phyloP scores from a whole-genome alignment of 2,329 filamentous ascomycete genomes.

The Fusarium setosum region DNA sequence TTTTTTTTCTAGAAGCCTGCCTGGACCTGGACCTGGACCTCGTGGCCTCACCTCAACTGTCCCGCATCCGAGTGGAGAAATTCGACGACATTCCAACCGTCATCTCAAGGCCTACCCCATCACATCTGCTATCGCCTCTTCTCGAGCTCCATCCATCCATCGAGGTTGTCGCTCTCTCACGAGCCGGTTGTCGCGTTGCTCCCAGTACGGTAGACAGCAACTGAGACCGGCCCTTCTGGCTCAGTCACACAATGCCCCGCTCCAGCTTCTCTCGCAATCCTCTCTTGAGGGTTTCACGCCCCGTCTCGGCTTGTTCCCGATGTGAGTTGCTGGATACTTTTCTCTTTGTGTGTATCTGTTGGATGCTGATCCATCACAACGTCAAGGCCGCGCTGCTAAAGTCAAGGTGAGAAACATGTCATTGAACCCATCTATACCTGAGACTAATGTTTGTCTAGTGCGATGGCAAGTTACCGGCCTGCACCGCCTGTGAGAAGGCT shows the following conservation, averaged over 20 bases:
- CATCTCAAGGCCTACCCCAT: constrained; percentile 20
- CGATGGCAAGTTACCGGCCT: constrained; percentile 94
- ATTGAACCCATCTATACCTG: not conserved
- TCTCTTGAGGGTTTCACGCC: constrained; percentile 78
- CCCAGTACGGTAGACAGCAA: not conserved
- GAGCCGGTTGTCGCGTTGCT: not conserved
- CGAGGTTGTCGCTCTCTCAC: not conserved
- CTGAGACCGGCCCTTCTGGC: not conserved
- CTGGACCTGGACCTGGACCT: constrained; percentile 24
- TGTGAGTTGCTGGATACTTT: constrained; percentile 59
- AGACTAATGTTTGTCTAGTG: constrained; percentile 65
- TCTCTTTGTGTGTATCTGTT: not conserved
- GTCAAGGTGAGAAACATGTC: constrained; percentile 72
- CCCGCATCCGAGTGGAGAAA: constrained; percentile 40
- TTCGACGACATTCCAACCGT: constrained; percentile 38
- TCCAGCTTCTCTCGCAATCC: constrained; percentile 66
- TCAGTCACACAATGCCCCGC: constrained; percentile 53
- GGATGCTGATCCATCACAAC: constrained; percentile 3
- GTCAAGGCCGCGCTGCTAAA: constrained; percentile 80
- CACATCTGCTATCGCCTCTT: constrained; percentile 24
- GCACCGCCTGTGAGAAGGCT: constrained; percentile 93
- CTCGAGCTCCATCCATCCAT: constrained; percentile 8
- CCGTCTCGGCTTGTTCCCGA: constrained; percentile 83
- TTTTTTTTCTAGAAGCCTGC: constrained; percentile 25
- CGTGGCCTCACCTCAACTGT: constrained; percentile 32